Base-by-base conservation (phyloP, 1,284 basidiomycete genomes). In the Moesziomyces antarcticus region DNA sequence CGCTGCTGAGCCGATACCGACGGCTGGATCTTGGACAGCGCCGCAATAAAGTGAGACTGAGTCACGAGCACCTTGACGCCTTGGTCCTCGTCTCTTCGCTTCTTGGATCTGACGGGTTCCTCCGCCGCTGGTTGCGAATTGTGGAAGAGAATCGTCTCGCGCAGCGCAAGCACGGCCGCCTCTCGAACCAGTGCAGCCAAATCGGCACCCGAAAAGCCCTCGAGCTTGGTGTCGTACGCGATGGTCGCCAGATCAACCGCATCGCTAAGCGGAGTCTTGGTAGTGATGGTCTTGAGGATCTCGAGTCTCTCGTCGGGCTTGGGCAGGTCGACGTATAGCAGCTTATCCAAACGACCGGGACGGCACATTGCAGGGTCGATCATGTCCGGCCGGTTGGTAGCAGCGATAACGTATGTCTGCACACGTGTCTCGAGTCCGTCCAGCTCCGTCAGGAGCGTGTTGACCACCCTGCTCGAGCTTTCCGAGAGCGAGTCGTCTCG, bases 291-390 rank as follows among this genome's bases (percentile, higher is more conserved):
- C 27, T 55, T 68, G 20, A 83, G 71, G 69, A 99, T 96, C 84
- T 98, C 95, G 7, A 89, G 88, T 13, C 96, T 89, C 85, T 97
- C 96, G 14, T 87, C 83, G 0, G 90, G 75, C 0, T 87, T 86
- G 1, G 96, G 96, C 1, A 98, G 87, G 84, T 98, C 96, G 75
- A 99, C 95, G 82, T 97, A 99, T 27, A 99, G 88, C 8, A 98
- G 88, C 85, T 97, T 98, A 87, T 99, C 96, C 14, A 99, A 88
- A 25, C 96, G 89, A 0, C 96, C 96, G 0, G 96, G 96, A 18
- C 95, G 91, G 58, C 94, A 93, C 95, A 98, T 97, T 5, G 96
- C 96, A 0, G 96, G 96, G 82, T 98, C 96, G 72, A 98, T 94
- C 90, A 98, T 97, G 86, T 98, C 96, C 0, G 96, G 96, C n/a